These are phyloP conservation scores for Aurifilum marmelostoma DNA, from an alignment of 2,329 filamentous ascomycete genomes.

Conservation along the genomic window DNA sequence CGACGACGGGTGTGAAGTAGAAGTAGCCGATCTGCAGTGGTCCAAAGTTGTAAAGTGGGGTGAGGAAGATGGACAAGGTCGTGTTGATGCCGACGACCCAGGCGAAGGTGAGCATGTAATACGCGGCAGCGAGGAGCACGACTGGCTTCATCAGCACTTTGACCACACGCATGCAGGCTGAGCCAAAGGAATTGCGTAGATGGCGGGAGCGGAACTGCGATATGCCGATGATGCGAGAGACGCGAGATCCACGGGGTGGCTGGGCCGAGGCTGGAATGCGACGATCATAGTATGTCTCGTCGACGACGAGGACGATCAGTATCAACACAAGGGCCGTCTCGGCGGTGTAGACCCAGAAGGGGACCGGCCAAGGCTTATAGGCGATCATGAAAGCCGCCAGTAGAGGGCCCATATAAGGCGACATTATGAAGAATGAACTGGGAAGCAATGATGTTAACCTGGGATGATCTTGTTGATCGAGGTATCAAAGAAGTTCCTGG, in stretches of 20 bases:
- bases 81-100: conserved; percentile 61
- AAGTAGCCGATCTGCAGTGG: conserved; percentile 56
- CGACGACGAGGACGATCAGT: conserved; percentile 45
- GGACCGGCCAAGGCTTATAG: conserved; percentile 48
- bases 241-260: conserved; percentile 38
- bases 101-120: conserved; percentile 47
- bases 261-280: conserved; percentile 42
- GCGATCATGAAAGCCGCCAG: conserved; percentile 53
- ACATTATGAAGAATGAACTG: conserved; percentile 44
- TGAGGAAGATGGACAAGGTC: conserved; percentile 55
- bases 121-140: conserved; percentile 42
- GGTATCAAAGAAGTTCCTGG: too few species aligned
- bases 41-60: conserved; percentile 54
- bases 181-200: conserved; percentile 44
- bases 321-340: conserved; percentile 43
- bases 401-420: conserved; percentile 50
- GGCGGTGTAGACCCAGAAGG: conserved; percentile 52
- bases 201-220: conserved; percentile 42
- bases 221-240: conserved; percentile 38
- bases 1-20: conserved; percentile 62
- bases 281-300: conserved; percentile 56
- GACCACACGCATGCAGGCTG: conserved; percentile 45
- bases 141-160: conserved; percentile 45
- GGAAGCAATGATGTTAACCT: background rate
- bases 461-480: too few species aligned